Evolutionary conservation across 2,329 filamentous ascomycete genomes (phyloP), one percentile per base, ranked within the genome.

Genomic region (Albophoma yamanashiensis): DNA sequence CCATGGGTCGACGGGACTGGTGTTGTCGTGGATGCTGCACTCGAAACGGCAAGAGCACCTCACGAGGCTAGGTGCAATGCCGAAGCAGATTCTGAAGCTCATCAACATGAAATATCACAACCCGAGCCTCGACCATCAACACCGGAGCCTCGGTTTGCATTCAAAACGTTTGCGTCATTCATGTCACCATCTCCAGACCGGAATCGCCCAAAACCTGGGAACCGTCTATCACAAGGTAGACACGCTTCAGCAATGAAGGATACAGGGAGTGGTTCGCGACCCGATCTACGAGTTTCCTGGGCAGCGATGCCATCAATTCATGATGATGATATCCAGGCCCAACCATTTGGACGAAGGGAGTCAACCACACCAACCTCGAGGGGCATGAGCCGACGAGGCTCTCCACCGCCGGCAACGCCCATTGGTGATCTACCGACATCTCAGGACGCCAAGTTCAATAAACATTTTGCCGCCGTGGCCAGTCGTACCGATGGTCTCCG

Each of bases 81-180:
- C 4, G 31, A 38, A 36, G 50, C 12, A 22, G 50, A 50, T 17
- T 15, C 17, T 20, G 11, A 1, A 22, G 4, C 20, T 27, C 8
- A 17, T 15, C n/a, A 52, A 57, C 25, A 39, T 15, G 15, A 11
- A 55, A 62, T 60, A 22, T 57, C 60, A 7, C 38, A 55, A 22
- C 4, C 31, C 17, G 36, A 42, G 52, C 36, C 34, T 22, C 66
- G 69, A 60, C 64, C 73, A 39, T 70, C 72, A 2, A 79, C 78
- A 0, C 76, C 79, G 7, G 78, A 82, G 57, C 74, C 78, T 17
- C 75, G 76, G 5, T 72, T 82, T 38, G 77, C 77, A 0, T 73
- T 82, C 64, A 81, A 79, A 62, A 76, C 80, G 0, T 83, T 84
- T 65, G 75, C 78, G 1, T 76, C 77, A 1, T 83, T 83, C 66